A percentile compares a stretch with the other conserved stretches of the same genome.
phyloP scores from a whole-genome alignment of 345 rosid species.

The Eucalyptus lansdowneana region DNA sequence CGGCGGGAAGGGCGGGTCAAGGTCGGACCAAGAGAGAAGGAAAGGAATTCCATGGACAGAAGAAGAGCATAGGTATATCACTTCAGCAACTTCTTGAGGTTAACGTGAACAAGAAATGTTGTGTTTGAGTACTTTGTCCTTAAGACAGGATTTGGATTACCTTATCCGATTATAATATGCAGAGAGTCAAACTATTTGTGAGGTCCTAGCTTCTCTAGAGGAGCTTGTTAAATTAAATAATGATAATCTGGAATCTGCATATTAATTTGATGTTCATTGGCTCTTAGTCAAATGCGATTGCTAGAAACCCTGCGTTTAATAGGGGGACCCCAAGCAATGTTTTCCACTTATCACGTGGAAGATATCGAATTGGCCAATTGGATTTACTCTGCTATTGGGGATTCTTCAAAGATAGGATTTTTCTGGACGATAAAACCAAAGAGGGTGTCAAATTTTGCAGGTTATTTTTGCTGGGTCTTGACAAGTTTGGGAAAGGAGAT shows the following conservation, averaged over 20 bases:
- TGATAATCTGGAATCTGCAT: neutral
- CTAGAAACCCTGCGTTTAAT: neutral
- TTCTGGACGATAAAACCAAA: neutral
- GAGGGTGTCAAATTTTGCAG: conserved; percentile 12
- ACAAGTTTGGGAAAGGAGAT: conserved; percentile 93
- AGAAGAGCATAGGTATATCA: conserved; percentile 79
- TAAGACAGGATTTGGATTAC: neutral
- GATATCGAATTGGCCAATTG: neutral
- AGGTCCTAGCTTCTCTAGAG: neutral
- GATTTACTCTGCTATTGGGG: neutral
- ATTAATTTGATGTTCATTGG: neutral
- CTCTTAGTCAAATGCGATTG: neutral
- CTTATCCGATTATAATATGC: neutral
- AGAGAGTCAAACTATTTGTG: neutral
- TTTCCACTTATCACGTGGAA: neutral
- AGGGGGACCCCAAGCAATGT: neutral
- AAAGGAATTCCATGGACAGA: conserved; percentile 98
- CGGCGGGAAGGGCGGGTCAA: conserved; percentile 43
- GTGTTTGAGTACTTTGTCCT: neutral
- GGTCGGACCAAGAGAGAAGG: conserved; percentile 75
- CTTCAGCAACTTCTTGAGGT: neutral
- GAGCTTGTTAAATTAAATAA: neutral
- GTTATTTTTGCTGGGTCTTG: conserved; percentile 78
- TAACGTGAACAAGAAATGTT: neutral
- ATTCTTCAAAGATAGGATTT: neutral